Evolutionary conservation across 2,329 filamentous ascomycete species (phyloP).

Genomic region (Fusarium beomiforme): DNA sequence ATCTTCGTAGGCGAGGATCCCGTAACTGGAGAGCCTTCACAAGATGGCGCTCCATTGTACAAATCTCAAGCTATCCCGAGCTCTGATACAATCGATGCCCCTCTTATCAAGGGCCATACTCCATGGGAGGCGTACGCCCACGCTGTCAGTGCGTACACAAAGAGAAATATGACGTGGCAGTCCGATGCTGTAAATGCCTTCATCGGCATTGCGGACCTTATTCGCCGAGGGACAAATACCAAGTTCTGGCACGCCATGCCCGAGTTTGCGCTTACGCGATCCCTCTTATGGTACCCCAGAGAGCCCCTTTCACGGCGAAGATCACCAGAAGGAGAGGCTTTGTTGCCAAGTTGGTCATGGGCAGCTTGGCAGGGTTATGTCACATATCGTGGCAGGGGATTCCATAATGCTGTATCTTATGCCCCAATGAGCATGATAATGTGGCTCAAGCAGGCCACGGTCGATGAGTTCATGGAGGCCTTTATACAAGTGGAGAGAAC

Average conservation of each 20-base stretch:
- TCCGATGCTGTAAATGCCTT: conserved; percentile 24
- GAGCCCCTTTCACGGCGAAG: conserved; percentile 1
- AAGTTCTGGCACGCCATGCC: conserved; percentile 26
- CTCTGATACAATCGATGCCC: neutral
- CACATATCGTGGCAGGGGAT: conserved; percentile 7
- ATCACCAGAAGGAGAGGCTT: neutral
- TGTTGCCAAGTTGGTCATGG: conserved; percentile 25
- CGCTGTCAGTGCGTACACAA: conserved; percentile 13
- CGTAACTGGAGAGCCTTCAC: neutral
- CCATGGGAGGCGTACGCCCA: conserved; percentile 17
- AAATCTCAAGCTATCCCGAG: conserved; percentile 1
- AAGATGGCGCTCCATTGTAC: neutral
- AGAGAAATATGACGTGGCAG: conserved; percentile 18
- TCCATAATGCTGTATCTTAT: conserved; percentile 9
- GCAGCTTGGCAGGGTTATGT: conserved; percentile 23
- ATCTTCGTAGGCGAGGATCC: conserved; percentile 16
- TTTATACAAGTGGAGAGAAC: neutral
- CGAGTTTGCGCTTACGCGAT: neutral
- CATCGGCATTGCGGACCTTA: conserved; percentile 19
- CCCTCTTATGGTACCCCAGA: conserved; percentile 13
- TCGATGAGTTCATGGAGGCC: neutral
- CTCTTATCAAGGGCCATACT: neutral
- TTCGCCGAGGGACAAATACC: conserved; percentile 10
- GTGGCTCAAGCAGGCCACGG: neutral
- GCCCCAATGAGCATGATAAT: neutral